phyloP scores from a whole-genome alignment of 2,329 filamentous ascomycete genomes.

The Podosphaera aphanis region DNA sequence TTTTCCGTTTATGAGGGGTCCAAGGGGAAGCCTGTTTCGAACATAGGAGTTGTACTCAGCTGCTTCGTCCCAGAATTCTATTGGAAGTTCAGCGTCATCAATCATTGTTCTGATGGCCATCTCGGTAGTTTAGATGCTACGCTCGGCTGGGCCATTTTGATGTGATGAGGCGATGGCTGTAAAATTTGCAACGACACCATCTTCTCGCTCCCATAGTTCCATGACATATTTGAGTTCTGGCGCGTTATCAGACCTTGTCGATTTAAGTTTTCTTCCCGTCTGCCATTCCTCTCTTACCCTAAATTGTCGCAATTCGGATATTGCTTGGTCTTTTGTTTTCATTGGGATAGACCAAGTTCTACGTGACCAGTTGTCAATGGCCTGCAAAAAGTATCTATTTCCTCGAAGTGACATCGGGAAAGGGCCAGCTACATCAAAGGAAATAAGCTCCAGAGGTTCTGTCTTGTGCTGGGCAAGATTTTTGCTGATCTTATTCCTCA shows the following conservation, averaged over 20 bases:
- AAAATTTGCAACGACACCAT: neutral
- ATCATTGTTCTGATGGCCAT: no score
- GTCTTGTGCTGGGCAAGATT: neutral
- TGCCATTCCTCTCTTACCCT: neutral
- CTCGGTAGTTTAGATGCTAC: no score
- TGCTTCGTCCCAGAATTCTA: no score
- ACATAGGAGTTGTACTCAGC: no score
- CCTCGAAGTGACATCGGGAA: neutral
- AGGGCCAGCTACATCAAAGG: neutral
- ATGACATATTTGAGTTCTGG: neutral
- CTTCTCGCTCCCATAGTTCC: neutral
- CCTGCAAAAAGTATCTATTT: neutral
- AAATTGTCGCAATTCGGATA: neutral
- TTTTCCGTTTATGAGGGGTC: no score
- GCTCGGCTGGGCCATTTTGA: neutral
- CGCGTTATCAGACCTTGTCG: no score
- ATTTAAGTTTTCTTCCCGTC: neutral
- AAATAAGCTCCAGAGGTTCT: neutral
- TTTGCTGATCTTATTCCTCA: neutral
- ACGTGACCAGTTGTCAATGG: neutral
- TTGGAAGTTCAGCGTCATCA: no score
- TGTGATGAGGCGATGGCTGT: neutral
- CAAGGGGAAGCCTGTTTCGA: no score
- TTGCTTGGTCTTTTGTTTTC: neutral
- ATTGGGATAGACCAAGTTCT: neutral